These are phyloP conservation scores for Tetratostichococcus sp. DNA, from an alignment of 139 green algal species.

Conservation along the genomic window DNA sequence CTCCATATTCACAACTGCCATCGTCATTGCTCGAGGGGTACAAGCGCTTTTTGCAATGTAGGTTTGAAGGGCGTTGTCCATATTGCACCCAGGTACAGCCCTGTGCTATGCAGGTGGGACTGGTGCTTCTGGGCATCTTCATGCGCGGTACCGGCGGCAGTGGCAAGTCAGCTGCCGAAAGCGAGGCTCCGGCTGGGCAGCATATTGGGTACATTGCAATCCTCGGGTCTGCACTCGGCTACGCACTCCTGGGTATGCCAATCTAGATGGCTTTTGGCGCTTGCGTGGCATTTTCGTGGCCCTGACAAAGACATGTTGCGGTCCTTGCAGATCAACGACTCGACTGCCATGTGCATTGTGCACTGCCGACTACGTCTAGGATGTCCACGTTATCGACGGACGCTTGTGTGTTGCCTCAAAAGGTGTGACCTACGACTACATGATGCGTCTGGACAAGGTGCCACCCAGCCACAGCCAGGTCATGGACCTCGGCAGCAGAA, in stretches of 20 bases:
- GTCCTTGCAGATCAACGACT: too few species aligned
- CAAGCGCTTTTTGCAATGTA: too few species aligned
- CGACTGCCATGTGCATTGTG: too few species aligned
- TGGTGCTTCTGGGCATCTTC: not conserved
- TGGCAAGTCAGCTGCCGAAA: not conserved
- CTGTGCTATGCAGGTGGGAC: not conserved
- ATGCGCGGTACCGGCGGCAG: too few species aligned
- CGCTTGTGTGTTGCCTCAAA: not conserved
- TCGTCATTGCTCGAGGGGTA: too few species aligned
- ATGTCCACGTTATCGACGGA: not conserved
- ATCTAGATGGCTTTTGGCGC: too few species aligned
- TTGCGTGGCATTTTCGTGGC: too few species aligned
- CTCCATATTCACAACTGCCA: too few species aligned
- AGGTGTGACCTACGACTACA: not conserved
- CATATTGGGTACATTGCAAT: not conserved
- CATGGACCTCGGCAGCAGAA: not conserved
- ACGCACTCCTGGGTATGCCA: not conserved
- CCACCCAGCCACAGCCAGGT: not conserved
- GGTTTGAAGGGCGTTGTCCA: too few species aligned
- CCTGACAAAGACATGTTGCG: too few species aligned
- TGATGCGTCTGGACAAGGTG: not conserved
- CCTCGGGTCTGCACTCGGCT: not conserved
- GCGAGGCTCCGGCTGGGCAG: not conserved
- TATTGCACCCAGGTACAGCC: too few species aligned
- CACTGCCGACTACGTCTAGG: too few species aligned